Evolutionary conservation across 116 monocot species (phyloP).

Genomic region (Cymodocea nodosa): DNA sequence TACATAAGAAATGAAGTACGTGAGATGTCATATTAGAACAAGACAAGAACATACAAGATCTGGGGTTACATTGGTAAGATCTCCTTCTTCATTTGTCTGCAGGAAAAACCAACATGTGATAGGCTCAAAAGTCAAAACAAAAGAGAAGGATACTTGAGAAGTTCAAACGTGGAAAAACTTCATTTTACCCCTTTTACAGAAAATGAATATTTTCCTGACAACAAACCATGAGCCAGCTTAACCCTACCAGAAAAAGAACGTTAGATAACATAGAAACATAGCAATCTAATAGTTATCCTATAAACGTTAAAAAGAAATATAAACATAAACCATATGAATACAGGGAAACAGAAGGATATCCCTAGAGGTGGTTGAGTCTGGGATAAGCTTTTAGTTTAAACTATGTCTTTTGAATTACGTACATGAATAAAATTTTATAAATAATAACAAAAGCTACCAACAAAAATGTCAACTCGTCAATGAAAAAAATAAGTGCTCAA

Average conservation of each 20-base stretch:
- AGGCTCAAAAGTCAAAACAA: not conserved
- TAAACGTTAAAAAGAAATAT: no score
- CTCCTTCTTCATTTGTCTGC: conserved; percentile 32
- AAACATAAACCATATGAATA: no score
- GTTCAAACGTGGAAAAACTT: not conserved
- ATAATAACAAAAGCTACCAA: no score
- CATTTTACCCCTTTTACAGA: conserved; percentile 45
- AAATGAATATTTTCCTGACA: conserved; percentile 86
- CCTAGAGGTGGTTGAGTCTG: no score
- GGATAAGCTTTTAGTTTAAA: no score
- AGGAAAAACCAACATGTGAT: conserved; percentile 2
- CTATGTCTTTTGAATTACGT: no score
- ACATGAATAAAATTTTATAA: no score
- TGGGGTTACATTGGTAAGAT: conserved; percentile 10
- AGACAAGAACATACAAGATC: conserved; percentile 14
- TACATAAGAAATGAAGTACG: not conserved
- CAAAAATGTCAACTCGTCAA: no score
- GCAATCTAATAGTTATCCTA: no score
- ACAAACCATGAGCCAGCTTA: conserved; percentile 82
- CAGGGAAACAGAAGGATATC: no score
- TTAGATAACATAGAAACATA: not conserved
- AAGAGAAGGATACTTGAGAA: not conserved
- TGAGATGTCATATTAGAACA: not conserved
- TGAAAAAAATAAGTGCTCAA: no score
- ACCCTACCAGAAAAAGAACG: conserved; percentile 29